Conservation (phyloP, 2,329 filamentous ascomycete genomes). For the Gliomastix tumulicola region DNA sequence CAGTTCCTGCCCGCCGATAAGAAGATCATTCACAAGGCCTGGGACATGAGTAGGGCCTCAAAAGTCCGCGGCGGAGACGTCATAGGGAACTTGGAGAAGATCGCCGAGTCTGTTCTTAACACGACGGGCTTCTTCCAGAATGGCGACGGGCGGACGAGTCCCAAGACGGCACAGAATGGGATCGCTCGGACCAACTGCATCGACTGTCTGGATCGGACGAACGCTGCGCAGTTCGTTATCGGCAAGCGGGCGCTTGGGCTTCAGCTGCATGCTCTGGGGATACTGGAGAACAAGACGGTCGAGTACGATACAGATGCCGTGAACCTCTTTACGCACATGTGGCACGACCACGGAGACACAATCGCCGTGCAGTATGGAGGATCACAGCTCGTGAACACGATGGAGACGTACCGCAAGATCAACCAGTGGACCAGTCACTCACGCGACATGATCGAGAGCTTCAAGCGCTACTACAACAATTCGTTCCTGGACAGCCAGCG, state of each 20-base stretch:
- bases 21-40: conserved; percentile 89
- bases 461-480: conserved; percentile 98
- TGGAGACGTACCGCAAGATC: conserved; percentile 98
- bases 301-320: conserved; percentile 95
- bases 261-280: conserved; percentile 84
- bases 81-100: conserved; percentile 82
- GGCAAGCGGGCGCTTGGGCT: conserved; percentile 89
- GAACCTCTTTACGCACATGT: conserved; percentile 97
- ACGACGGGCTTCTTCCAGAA: conserved; percentile 95
- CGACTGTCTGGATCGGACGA: conserved; percentile 93
- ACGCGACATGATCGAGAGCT: conserved; percentile 97
- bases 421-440: conserved; percentile 99
- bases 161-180: conserved; percentile 73
- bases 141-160: conserved; percentile 61
- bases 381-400: conserved; percentile 95
- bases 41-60: conserved; percentile 95
- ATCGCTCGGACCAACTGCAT: conserved; percentile 96
- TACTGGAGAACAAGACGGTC: conserved; percentile 71
- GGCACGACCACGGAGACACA: conserved; percentile 94
- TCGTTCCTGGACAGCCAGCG: conserved; percentile 96
- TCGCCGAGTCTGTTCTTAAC: conserved; percentile 79
- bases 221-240: conserved; percentile 96
- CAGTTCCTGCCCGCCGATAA: conserved; percentile 81
- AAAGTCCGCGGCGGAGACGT: conserved; percentile 92
- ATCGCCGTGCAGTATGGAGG: conserved; percentile 97